Evolutionary conservation across 2,329 filamentous ascomycete species (phyloP).

Genomic region (Plenodomus tracheiphilus): DNA sequence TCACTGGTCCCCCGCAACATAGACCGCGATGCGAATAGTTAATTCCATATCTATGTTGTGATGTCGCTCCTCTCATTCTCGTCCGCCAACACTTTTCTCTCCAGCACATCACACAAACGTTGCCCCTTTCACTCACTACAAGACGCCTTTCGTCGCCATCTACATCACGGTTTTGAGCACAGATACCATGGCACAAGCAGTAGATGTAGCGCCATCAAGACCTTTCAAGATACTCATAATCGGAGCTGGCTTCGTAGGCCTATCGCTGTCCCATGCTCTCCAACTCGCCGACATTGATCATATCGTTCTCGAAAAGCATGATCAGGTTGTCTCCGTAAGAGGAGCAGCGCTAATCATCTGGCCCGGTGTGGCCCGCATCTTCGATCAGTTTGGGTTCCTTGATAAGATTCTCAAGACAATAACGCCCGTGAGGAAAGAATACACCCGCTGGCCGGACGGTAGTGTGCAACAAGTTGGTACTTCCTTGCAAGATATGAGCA

Average conservation of each 20-base stretch:
- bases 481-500: constrained; percentile 2
- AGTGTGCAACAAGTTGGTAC: not conserved
- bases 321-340: constrained; percentile 19
- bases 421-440: constrained; percentile 11
- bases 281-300: constrained; percentile 26
- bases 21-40: too few relatives aligned
- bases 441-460: constrained; percentile 18
- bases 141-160: too few relatives aligned
- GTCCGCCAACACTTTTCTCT: too few relatives aligned
- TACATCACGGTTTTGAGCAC: too few relatives aligned
- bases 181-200: too few relatives aligned
- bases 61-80: too few relatives aligned
- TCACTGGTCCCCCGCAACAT: too few relatives aligned
- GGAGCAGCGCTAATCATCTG: constrained; percentile 27
- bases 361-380: constrained; percentile 21
- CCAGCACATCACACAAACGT: too few relatives aligned
- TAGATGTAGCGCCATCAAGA: constrained; percentile 5
- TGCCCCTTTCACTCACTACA: too few relatives aligned
- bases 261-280: constrained; percentile 22
- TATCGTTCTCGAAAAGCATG: constrained; percentile 28
- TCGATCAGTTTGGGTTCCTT: constrained; percentile 29
- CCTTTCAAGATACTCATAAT: constrained; percentile 21
- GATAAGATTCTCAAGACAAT: constrained; percentile 8
- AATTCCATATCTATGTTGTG: too few relatives aligned
- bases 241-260: constrained; percentile 23